Evolutionary conservation across 2,329 filamentous ascomycete genomes (phyloP).

Genomic region (Xylogone sp.): DNA sequence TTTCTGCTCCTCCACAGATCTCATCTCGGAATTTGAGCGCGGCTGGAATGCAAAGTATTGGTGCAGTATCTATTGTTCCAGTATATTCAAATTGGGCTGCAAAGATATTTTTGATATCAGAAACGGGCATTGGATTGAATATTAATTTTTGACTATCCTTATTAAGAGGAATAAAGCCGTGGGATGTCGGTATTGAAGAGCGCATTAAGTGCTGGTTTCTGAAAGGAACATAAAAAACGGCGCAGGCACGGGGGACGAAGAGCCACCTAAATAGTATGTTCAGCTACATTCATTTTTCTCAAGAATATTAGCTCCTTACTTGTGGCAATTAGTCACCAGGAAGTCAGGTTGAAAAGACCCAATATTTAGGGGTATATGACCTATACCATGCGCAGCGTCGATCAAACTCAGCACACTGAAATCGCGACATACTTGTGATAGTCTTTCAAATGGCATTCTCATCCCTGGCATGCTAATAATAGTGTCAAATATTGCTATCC

Average conservation of each 20-base stretch:
- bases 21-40: conserved; percentile 67
- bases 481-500: conserved; percentile 73
- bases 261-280: conserved; percentile 57
- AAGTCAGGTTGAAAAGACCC: conserved; percentile 71
- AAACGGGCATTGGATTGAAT: conserved; percentile 35
- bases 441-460: conserved; percentile 69
- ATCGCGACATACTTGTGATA: conserved; percentile 62
- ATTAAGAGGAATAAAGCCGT: conserved; percentile 60
- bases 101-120: conserved; percentile 49
- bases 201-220: conserved; percentile 74
- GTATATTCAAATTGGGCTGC: conserved; percentile 71
- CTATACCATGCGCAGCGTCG: conserved; percentile 82
- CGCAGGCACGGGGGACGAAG: conserved; percentile 74
- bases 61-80: conserved; percentile 69
- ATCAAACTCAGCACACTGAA: conserved; percentile 63
- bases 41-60: conserved; percentile 69
- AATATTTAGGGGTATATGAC: conserved; percentile 72
- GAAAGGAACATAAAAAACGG: conserved; percentile 73
- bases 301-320: conserved; percentile 30
- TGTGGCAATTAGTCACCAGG: conserved; percentile 82
- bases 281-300: neutral
- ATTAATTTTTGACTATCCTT: conserved; percentile 6
- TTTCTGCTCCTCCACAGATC: conserved; percentile 69
- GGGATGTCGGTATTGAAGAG: conserved; percentile 74
- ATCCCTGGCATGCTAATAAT: conserved; percentile 77